A percentile compares a stretch with the other conserved stretches of the same genome.
Evolutionary conservation across 2,329 filamentous ascomycete species (phyloP).

Genomic region (Clonostachys rhizophaga): DNA sequence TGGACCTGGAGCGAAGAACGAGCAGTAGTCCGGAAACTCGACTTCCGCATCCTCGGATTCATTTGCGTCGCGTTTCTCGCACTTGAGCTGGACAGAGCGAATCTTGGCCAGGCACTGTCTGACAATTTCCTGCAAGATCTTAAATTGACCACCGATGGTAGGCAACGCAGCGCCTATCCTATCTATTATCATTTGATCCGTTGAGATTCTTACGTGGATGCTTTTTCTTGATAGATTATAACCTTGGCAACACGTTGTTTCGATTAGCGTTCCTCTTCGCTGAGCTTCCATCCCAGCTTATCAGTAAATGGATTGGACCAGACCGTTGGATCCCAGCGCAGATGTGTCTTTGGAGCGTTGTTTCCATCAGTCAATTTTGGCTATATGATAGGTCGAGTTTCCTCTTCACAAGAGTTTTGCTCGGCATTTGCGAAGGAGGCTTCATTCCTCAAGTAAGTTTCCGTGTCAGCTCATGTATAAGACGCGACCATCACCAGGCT

Average conservation of each 20-base stretch:
- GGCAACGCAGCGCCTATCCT: no score
- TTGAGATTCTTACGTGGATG: neutral
- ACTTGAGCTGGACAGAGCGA: slow-evolving; percentile 44
- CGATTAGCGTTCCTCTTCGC: slow-evolving; percentile 20
- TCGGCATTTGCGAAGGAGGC: slow-evolving; percentile 33
- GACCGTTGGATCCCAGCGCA: slow-evolving; percentile 58
- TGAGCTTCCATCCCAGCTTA: slow-evolving; percentile 53
- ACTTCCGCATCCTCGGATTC: neutral
- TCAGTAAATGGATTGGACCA: slow-evolving; percentile 52
- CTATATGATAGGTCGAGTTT: slow-evolving; percentile 23
- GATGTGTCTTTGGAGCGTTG: slow-evolving; percentile 50
- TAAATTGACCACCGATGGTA: slow-evolving; percentile 30
- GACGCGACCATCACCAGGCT: neutral
- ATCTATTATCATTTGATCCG: neutral
- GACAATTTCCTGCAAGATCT: slow-evolving; percentile 42
- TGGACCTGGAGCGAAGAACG: slow-evolving; percentile 29
- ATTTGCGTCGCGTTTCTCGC: slow-evolving; percentile 26
- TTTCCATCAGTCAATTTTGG: slow-evolving; percentile 28
- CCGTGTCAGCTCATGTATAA: no score
- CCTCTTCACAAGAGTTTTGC: slow-evolving; percentile 19
- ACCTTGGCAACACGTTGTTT: slow-evolving; percentile 25
- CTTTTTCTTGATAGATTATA: slow-evolving; percentile 13
- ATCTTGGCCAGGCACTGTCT: slow-evolving; percentile 38
- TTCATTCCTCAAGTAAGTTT: slow-evolving; percentile 32
- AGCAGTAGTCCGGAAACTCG: slow-evolving; percentile 19